Evolutionary conservation across 2,329 filamentous ascomycete species (phyloP), one percentile per base, ranked within the genome.

Genomic region (Orbilia javanica): DNA sequence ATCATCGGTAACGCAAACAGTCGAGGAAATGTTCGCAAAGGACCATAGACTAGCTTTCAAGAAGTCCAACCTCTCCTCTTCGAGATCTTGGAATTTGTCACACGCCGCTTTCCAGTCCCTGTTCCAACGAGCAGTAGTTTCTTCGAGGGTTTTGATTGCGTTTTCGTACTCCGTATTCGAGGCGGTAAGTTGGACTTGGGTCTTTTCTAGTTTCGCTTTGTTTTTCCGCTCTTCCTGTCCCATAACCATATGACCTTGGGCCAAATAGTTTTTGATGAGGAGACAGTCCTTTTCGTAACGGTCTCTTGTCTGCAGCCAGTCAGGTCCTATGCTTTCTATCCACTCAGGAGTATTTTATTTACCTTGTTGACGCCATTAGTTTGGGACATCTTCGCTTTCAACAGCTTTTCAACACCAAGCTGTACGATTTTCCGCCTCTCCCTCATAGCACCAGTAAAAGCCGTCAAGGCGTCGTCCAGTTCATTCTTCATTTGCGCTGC

Each of bases 171-270:
- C 96, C 52, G 90, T 91, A 85, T 96, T 98, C 78, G 94, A 94
- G 6, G 91, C 90, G 0, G 94, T 94, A 75, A 99, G 88, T 82
- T 94, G 96, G 82, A 97, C 96, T 84, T 99, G 96, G 0, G 96
- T 98, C 88, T 99, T 99, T 84, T 99, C 96, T 50, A 99, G 88
- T 85, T 97, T 98, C 22, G 95, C 94, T 86, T 99, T 99, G 85
- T 99, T 99, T 86, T 97, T 97, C 29, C 96, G 90, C 86, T 99
- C 96, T 84, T 99, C 96, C 82, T 99, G 96, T 13, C 96, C 96
- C 96, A 99, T 99, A 73, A 99, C 96, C 96, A 99, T 99, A 84
- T 99, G 96, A 8, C 96, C 96, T 85, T 99, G 96, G 3, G 96
- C 96, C 3, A 99, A 89, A 83, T 99, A 99, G 44, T 96, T 96